phyloP scores from a whole-genome alignment of 78 protist species.

The Blattamonas nauphoetae region DNA sequence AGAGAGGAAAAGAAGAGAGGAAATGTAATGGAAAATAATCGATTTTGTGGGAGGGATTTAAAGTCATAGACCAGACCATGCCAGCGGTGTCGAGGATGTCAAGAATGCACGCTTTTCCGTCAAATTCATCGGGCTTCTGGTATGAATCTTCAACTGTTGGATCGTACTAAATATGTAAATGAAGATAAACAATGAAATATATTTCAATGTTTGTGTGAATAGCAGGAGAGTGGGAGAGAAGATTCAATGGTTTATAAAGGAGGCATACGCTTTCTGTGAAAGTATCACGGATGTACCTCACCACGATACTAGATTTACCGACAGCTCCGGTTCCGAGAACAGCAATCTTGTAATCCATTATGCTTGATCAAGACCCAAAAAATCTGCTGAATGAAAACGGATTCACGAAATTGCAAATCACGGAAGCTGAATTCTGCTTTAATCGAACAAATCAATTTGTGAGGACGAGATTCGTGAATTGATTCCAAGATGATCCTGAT shows the following conservation, averaged over 20 bases:
- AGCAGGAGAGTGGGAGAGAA: neutral
- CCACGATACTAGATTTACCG: slow-evolving; percentile 12
- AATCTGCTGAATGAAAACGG: too few species aligned
- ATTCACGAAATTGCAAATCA: too few species aligned
- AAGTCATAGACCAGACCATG: neutral
- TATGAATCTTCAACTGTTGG: neutral
- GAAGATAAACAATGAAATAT: neutral
- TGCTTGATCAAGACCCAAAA: too few species aligned
- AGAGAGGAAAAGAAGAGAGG: too few species aligned
- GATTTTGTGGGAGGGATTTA: neutral
- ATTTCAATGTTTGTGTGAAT: neutral
- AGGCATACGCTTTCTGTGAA: neutral
- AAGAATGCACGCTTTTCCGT: neutral
- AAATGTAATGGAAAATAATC: neutral
- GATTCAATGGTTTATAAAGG: neutral
- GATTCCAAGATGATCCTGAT: too few species aligned
- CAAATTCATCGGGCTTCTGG: neutral
- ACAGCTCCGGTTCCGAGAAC: slow-evolving; percentile 8
- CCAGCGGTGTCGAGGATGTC: slow-evolving; percentile 7
- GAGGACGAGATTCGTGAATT: too few species aligned
- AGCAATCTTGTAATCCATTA: neutral
- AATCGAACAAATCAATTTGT: too few species aligned
- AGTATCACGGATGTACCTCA: neutral
- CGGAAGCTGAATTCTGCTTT: too few species aligned
- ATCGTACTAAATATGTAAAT: neutral